Evolutionary conservation across 208 protist species (phyloP).

Genomic region (Kentomonas sorsogonicus): DNA sequence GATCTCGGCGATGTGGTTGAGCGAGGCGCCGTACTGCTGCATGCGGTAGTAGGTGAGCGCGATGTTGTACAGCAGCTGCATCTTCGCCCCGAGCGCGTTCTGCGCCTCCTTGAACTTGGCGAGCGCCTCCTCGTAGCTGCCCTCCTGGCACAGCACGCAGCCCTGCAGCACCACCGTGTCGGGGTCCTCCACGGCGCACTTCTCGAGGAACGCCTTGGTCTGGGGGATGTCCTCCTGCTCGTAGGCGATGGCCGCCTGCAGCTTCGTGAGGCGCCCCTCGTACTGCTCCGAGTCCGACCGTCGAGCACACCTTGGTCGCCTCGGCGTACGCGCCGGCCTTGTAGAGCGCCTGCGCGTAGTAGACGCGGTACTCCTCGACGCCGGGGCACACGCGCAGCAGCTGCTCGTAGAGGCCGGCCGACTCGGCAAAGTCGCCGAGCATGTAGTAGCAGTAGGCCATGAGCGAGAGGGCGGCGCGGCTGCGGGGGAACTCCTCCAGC

Average conservation of each 20-base stretch:
- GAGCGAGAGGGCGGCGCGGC: constrained; percentile 93
- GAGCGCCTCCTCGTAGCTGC: constrained; percentile 90
- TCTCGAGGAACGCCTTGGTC: constrained; percentile 88
- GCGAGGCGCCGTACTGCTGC: constrained; percentile 91
- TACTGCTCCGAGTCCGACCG: constrained; percentile 86
- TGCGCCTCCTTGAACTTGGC: constrained; percentile 92
- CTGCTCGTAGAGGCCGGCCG: constrained; percentile 88
- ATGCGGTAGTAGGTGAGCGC: constrained; percentile 94
- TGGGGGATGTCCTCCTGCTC: constrained; percentile 90
- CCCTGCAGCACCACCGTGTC: constrained; percentile 86
- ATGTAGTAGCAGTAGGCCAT: constrained; percentile 96
- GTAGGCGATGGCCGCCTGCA: constrained; percentile 91
- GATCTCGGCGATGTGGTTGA: constrained; percentile 94
- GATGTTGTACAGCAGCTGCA: constrained; percentile 95
- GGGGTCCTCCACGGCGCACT: constrained; percentile 72
- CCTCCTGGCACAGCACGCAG: constrained; percentile 90
- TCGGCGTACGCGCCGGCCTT: constrained; percentile 92
- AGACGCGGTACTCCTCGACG: constrained; percentile 94
- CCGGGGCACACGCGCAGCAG: constrained; percentile 88
- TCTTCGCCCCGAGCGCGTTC: constrained; percentile 79
- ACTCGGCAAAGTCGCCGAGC: constrained; percentile 86
- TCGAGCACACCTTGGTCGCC: constrained; percentile 70
- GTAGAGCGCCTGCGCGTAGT: constrained; percentile 94
- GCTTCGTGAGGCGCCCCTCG: constrained; percentile 70
- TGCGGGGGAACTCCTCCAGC: constrained; percentile 92